phyloP scores from a whole-genome alignment of 345 rosid species.

The Linum trigynum region DNA sequence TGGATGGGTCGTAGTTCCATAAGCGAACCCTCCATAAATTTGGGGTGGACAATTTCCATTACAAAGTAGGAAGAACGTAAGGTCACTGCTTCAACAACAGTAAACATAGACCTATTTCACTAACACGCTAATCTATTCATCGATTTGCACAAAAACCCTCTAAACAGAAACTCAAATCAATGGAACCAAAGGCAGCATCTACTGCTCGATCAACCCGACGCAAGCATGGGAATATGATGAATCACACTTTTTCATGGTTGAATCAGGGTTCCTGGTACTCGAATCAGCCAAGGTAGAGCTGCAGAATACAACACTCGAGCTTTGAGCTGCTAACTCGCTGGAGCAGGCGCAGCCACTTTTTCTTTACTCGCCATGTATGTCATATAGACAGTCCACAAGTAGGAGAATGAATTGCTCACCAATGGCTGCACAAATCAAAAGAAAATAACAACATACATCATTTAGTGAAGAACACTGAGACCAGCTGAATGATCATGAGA shows the following conservation, averaged over 20 bases:
- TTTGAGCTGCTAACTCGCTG: slow-evolving; percentile 13
- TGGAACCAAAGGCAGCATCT: neutral
- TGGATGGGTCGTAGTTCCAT: neutral
- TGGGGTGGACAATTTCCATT: neutral
- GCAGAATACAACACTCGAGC: neutral
- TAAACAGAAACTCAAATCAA: too few relatives aligned
- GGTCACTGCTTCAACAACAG: neutral
- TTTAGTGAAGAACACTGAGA: neutral
- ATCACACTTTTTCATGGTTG: too few relatives aligned
- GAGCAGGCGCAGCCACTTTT: slow-evolving; percentile 24
- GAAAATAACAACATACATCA: slow-evolving; percentile 1
- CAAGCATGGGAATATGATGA: too few relatives aligned
- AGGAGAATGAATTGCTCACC: slow-evolving; percentile 87
- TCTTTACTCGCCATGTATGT: slow-evolving; percentile 75
- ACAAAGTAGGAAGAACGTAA: neutral
- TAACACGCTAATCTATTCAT: neutral
- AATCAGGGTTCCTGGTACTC: neutral
- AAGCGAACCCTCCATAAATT: neutral
- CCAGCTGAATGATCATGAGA: neutral
- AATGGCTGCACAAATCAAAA: slow-evolving; percentile 48
- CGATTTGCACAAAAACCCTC: neutral
- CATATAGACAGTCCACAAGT: slow-evolving; percentile 79
- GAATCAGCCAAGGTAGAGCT: neutral
- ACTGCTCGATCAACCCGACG: neutral
- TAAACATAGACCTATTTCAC: too few relatives aligned